Evolutionary conservation across 768 basidiomycete genomes (phyloP), one percentile per base, ranked within the genome.

Genomic region (Auricularia sp.): DNA sequence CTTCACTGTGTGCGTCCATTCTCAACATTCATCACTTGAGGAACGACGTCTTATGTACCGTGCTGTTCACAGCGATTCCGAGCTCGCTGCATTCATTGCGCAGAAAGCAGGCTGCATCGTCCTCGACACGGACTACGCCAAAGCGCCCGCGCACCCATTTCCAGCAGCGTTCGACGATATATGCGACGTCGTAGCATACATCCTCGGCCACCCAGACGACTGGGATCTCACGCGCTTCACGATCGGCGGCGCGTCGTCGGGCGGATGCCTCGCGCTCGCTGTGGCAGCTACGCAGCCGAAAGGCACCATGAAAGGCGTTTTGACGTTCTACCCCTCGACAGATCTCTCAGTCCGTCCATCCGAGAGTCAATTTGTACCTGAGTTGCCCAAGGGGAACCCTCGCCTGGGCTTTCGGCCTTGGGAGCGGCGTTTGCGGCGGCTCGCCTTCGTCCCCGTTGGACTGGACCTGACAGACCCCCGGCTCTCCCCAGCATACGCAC

Each of bases 51-150:
- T 51, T 6, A 51, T 18, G 47, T 42, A 42, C 29, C 29, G 39
- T 42, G 6, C 47, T 51, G 47, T 18, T 6, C 2, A 10, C 21
- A 51, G 47, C 11, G 47, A 51, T 6, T 6, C 47, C 11, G 47
- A 51, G 2, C 6, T 51, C 21, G 23, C 47, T 21, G 62, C 65
- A 42, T 66, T 44, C 29, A 36, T 62, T 29, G 65, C 61, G 8
- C 56, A 36, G 11, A 58, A 62, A 29, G 62, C 54, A n/a, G 62
- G 62, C 33, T 63, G 65, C 56, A 47, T 66, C 35, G 65, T 66
- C 23, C 29, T 66, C 43, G 65, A 66, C 35, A 53, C 62, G 16
- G 65, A 66, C 39, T 66, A 66, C 23, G 62, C 54, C 56, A 66
- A 66, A 51, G 53, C 65, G 33, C 65, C 65, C 11, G 62, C 56